Conservation (phyloP, 2,329 filamentous ascomycete genomes). For the Colletotrichum endophyticum region DNA sequence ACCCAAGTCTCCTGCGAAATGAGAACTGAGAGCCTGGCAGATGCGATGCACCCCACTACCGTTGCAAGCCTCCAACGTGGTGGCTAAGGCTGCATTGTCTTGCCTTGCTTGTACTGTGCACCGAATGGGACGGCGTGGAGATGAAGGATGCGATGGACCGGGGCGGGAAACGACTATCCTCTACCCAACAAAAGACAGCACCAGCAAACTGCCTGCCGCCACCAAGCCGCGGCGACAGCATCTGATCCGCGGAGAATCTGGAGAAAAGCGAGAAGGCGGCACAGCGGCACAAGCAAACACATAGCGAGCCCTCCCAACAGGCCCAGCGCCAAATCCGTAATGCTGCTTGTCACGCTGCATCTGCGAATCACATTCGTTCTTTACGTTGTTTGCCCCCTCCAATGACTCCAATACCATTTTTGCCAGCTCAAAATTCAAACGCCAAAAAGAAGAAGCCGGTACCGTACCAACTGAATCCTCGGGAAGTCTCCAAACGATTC, state of each 20-base stretch:
- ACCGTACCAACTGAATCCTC: not conserved
- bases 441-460: not conserved
- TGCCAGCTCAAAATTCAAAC: not conserved
- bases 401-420: not conserved
- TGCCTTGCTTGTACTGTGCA: not conserved
- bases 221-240: not conserved
- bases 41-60: not conserved
- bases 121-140: not conserved
- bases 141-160: not conserved
- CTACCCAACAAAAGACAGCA: not conserved
- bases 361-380: not conserved
- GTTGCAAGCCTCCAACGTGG: not conserved
- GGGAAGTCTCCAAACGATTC: not conserved
- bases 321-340: not conserved
- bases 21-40: not conserved
- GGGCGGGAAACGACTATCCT: not conserved
- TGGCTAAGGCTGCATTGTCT: not conserved
- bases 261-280: not conserved
- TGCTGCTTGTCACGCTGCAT: not conserved
- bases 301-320: not conserved
- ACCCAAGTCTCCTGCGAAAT: not conserved
- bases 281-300: not conserved
- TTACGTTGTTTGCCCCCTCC: not conserved
- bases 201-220: not conserved
- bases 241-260: not conserved